phyloP scores from a whole-genome alignment of 106 monocot species.

The Dendrobium officinale region DNA sequence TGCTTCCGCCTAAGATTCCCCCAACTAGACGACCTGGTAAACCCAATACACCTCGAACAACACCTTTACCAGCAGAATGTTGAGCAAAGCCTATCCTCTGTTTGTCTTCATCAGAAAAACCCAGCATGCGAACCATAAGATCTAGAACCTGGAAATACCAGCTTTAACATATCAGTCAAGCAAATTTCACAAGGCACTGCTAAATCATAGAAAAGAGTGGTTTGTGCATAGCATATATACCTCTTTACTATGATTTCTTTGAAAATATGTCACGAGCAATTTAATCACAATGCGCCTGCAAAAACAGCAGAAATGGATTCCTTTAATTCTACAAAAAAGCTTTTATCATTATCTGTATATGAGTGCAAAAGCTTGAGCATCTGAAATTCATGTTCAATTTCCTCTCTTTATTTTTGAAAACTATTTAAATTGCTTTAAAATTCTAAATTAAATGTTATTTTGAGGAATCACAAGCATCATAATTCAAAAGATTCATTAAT shows the following conservation, averaged over 20 bases:
- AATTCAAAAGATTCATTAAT: background rate
- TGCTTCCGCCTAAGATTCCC: constrained; percentile 68
- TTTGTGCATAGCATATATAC: constrained; percentile 23
- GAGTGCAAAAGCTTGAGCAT: background rate
- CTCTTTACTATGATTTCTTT: constrained; percentile 97
- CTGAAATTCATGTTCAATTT: no score
- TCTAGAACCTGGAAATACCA: constrained; percentile 61
- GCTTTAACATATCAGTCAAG: constrained; percentile 5
- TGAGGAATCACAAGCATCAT: background rate
- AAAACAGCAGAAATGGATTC: background rate
- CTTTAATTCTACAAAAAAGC: background rate
- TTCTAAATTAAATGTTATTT: background rate
- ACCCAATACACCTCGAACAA: constrained; percentile 86
- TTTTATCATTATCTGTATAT: background rate
- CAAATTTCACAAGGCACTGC: background rate
- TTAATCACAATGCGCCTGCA: constrained; percentile 96
- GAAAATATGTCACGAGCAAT: constrained; percentile 90
- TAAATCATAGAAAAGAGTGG: background rate
- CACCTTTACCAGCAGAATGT: constrained; percentile 62
- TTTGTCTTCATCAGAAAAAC: constrained; percentile 98
- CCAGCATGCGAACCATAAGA: constrained; percentile 97
- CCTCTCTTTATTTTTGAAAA: background rate
- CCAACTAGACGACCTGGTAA: constrained; percentile 91
- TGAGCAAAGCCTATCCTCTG: constrained; percentile 82
- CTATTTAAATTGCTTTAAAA: background rate